These are phyloP conservation scores for Trichosporon inkin DNA, from an alignment of 1,284 basidiomycete genomes.

Conservation along the genomic window DNA sequence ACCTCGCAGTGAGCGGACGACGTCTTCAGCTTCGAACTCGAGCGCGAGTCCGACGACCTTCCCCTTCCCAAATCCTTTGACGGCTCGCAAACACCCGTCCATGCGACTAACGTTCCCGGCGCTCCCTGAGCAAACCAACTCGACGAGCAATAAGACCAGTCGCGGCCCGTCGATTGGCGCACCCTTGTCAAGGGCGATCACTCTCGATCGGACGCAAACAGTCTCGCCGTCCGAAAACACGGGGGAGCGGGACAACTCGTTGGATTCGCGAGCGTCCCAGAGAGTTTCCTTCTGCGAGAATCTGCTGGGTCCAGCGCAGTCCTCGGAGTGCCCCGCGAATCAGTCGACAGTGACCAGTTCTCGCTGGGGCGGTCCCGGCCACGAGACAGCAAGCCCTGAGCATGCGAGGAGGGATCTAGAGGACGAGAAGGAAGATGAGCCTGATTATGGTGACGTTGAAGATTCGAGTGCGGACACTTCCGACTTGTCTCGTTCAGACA, in stretches of 20 bases:
- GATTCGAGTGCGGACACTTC: slow-evolving; percentile 9
- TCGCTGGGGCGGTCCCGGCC: background rate
- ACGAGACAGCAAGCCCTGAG: background rate
- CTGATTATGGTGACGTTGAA: slow-evolving; percentile 29
- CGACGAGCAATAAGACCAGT: background rate
- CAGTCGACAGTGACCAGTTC: no score
- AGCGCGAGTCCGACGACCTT: slow-evolving; percentile 14
- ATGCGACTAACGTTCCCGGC: slow-evolving; percentile 41
- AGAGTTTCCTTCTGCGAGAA: slow-evolving; percentile 18
- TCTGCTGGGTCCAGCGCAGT: background rate
- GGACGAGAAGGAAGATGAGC: slow-evolving; percentile 21
- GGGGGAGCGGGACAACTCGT: background rate
- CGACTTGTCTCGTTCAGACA: slow-evolving; percentile 21
- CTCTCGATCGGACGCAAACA: background rate
- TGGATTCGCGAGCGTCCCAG: background rate
- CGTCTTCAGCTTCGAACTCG: slow-evolving; percentile 11
- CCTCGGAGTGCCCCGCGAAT: background rate
- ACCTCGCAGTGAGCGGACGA: slow-evolving; percentile 14
- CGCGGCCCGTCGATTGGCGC: slow-evolving; percentile 2
- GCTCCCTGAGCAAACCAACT: background rate
- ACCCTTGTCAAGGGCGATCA: slow-evolving; percentile 2
- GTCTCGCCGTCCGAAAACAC: background rate
- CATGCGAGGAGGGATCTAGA: background rate
- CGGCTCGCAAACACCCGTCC: slow-evolving; percentile 37
- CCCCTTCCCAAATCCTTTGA: slow-evolving; percentile 43